Conservation (phyloP, 2,329 filamentous ascomycete species). For the Fusarium sp. region DNA sequence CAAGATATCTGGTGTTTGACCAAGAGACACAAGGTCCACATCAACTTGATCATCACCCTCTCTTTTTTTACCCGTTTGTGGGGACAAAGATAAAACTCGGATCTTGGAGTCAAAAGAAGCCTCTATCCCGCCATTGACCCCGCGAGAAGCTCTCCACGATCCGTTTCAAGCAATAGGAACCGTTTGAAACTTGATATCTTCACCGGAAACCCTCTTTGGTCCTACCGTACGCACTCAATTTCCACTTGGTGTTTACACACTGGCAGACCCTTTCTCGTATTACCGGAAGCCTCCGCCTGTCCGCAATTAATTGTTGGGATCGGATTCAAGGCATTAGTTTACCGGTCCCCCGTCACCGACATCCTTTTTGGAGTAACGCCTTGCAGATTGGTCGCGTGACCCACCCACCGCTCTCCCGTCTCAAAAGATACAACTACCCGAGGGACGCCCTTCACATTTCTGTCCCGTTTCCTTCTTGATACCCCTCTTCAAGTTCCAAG, state of each 20-base stretch:
- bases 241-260: background rate
- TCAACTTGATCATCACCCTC: background rate
- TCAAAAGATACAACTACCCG: slow-evolving; percentile 20
- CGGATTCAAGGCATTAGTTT: slow-evolving; percentile 8
- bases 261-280: background rate
- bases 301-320: slow-evolving; percentile 38
- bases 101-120: slow-evolving; percentile 6
- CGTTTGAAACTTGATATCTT: slow-evolving; percentile 22
- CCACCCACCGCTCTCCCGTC: slow-evolving; percentile 35
- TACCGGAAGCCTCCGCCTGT: slow-evolving; percentile 27
- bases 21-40: background rate
- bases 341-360: slow-evolving; percentile 40
- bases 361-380: slow-evolving; percentile 36
- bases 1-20: slow-evolving; percentile 5
- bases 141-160: slow-evolving; percentile 13
- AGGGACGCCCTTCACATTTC: slow-evolving; percentile 6
- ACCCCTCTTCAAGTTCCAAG: background rate
- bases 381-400: slow-evolving; percentile 45
- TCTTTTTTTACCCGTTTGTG: slow-evolving; percentile 2
- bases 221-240: background rate
- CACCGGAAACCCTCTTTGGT: background rate
- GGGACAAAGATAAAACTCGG: slow-evolving; percentile 10
- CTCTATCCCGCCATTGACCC: slow-evolving; percentile 29
- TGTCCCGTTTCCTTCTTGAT: slow-evolving; percentile 5
- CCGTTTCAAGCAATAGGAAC: slow-evolving; percentile 20